Conservation (phyloP, 116 monocot species). For the Iris pallida region DNA sequence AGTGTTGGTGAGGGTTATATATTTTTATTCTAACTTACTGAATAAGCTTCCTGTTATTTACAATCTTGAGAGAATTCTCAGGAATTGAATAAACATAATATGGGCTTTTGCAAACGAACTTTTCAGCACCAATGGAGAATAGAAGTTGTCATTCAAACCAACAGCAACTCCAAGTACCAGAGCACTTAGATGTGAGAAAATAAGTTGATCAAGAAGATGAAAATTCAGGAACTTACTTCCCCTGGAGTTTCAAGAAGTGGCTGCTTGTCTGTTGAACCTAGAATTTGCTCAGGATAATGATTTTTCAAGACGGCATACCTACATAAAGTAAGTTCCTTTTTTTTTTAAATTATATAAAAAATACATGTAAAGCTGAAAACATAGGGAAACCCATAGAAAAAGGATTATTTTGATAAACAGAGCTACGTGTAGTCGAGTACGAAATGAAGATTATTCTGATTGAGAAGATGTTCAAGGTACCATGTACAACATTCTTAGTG, state of each 20-base stretch:
- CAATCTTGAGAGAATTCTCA: too few species aligned
- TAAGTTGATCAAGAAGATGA: background rate
- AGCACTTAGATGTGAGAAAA: background rate
- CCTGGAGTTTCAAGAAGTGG: conserved; percentile 96
- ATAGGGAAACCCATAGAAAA: background rate
- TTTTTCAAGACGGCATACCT: conserved; percentile 52
- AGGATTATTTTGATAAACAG: too few species aligned
- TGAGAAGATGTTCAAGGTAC: too few species aligned
- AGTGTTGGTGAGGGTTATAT: too few species aligned
- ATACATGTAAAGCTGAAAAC: background rate
- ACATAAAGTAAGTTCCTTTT: background rate
- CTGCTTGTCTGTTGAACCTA: conserved; percentile 73
- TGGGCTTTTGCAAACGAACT: too few species aligned
- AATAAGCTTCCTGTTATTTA: too few species aligned
- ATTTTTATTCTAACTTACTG: too few species aligned
- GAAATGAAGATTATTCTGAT: background rate
- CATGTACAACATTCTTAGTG: background rate
- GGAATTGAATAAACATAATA: too few species aligned
- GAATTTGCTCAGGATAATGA: conserved; percentile 44
- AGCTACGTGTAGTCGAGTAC: background rate
- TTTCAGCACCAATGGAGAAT: too few species aligned
- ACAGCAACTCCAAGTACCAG: too few species aligned
- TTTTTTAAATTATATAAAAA: background rate
- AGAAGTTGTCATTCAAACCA: too few species aligned
- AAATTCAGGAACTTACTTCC: conserved; percentile 46